Evolutionary conservation across 352 stramenopile genomes (phyloP).

Genomic region (Lagenidium giganteum): DNA sequence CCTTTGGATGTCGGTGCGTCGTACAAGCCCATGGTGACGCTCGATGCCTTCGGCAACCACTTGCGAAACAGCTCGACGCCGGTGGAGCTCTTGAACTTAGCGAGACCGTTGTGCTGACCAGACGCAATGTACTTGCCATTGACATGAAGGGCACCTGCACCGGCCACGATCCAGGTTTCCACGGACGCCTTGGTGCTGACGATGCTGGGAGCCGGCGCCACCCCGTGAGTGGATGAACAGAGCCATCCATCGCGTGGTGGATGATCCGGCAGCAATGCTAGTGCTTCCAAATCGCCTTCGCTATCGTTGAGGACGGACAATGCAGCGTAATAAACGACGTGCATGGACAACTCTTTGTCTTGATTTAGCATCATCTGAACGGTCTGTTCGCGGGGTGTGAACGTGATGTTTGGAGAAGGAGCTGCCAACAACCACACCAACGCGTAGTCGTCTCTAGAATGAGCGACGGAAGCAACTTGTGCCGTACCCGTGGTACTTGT

Average conservation of each 20-base stretch:
- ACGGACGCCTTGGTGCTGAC: constrained; percentile 35
- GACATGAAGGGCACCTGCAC: constrained; percentile 40
- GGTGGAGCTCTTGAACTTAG: constrained; percentile 55
- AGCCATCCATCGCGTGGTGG: constrained; percentile 52
- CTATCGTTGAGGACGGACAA: constrained; percentile 11
- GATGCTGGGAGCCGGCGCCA: constrained; percentile 26
- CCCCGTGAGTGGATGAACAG: constrained; percentile 41
- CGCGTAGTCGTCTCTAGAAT: constrained; percentile 18
- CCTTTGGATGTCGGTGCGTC: constrained; percentile 4
- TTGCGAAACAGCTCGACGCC: constrained; percentile 78
- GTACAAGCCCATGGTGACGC: constrained; percentile 29
- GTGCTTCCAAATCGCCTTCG: not conserved
- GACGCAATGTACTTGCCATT: constrained; percentile 65
- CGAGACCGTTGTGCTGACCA: constrained; percentile 40
- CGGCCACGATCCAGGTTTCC: constrained; percentile 51
- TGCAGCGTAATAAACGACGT: constrained; percentile 65
- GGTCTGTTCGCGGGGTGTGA: constrained; percentile 43
- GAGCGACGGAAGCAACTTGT: too few relatives aligned
- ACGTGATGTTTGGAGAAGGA: constrained; percentile 29
- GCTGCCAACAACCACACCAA: constrained; percentile 53
- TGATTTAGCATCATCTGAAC: constrained; percentile 15
- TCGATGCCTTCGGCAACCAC: constrained; percentile 35
- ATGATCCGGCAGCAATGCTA: too few relatives aligned
- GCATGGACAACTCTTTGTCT: constrained; percentile 63
- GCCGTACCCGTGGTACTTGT: too few relatives aligned